Base-by-base conservation (phyloP, 768 basidiomycete genomes). In the Boletus reticulatus region DNA sequence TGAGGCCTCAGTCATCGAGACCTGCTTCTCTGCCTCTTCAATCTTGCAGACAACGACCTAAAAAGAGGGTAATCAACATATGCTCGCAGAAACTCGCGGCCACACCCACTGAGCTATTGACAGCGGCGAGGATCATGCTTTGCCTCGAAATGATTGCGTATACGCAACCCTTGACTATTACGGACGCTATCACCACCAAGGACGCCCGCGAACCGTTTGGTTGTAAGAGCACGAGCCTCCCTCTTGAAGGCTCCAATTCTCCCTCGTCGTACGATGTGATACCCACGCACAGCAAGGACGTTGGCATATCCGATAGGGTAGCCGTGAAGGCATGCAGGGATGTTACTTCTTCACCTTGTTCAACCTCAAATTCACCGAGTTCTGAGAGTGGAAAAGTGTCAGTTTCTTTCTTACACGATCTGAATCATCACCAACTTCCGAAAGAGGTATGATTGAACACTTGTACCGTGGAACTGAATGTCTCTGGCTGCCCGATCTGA, bases 101-200 rank as follows among this genome's bases (percentile, higher is more conserved):
- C 4, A 16, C 20, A 75, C 87, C 36, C 62, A 94, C 93, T 8
- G 87, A 80, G 6, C 89, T 84, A 64, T 93, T 92, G 42, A 92
- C 79, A 0, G 89, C 85, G 9, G 83, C 88, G 2, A 84, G 81
- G 42, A 94, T 70, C 52, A 78, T 72, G 32, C 76, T 78, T 47
- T 78, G 70, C 8, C 83, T 68, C 16, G 72, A 71, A 0, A 79
- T 75, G 20, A 94, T 60, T 2, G 85, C 78, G 66, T 87, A 92
- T 1, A 92, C 84, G 62, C 86, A 87, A 17, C 93, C 93, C 16
- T 70, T 64, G 20, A 85, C 80, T 1, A 76, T 67, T 2, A 67
- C 59, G 16, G 80, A 76, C 0, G 82, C 70, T 17, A 83, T 65
- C 31, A 80, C 59, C 17, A 57, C 57, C 49, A 61, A 49, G 50